Conservation (phyloP, 768 basidiomycete genomes). For the Tremella yokohamensis region DNA sequence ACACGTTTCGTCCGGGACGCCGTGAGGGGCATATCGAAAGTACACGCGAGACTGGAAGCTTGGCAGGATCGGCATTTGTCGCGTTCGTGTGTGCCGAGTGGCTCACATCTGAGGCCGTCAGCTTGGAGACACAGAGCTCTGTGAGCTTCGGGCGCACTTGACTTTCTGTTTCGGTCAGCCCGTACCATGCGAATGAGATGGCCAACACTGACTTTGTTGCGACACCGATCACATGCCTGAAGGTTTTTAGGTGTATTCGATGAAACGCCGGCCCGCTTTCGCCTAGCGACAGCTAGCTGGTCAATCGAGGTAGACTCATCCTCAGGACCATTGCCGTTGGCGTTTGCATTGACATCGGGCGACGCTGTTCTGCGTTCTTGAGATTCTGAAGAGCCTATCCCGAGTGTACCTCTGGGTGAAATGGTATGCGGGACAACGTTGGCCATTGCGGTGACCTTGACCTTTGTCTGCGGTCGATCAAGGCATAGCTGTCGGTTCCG, state of each 20-base stretch:
- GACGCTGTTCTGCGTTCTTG: no score
- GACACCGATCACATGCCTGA: conserved; percentile 2
- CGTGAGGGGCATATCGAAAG: neutral
- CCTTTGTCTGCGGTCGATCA: no score
- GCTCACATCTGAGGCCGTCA: neutral
- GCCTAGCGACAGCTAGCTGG: no score
- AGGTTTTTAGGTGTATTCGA: neutral
- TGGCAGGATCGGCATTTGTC: neutral
- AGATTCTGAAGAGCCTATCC: no score
- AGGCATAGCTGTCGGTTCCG: no score
- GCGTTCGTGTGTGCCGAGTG: neutral
- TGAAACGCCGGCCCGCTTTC: no score
- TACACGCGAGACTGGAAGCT: neutral
- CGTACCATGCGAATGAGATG: neutral
- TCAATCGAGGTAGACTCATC: no score
- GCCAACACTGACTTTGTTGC: neutral
- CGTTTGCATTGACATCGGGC: no score
- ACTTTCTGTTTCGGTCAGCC: neutral
- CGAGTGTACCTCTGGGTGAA: no score
- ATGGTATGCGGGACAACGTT: no score
- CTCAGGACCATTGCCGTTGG: no score
- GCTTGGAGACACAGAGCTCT: neutral
- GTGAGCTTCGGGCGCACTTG: neutral
- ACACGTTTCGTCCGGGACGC: neutral
- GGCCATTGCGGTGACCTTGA: no score